Evolutionary conservation across 1,139 yeast species (phyloP), one percentile per base, ranked within the genome.

Genomic region (Scheffersomyces stambukii): DNA sequence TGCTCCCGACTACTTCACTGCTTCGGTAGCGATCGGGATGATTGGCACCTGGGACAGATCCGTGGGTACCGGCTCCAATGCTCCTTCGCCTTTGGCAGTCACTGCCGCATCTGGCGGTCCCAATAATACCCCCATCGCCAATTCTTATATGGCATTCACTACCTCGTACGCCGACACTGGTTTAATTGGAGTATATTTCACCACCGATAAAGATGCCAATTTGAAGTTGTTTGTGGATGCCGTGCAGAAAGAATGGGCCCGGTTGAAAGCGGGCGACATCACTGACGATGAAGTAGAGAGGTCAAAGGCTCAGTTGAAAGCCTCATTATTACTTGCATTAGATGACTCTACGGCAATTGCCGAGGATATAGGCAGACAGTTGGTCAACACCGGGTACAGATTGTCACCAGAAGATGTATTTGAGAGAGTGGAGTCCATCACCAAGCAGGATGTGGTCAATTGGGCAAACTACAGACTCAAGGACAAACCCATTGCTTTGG

Each of bases 41-140:
- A 81, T 91, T 27, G 98, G 98, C 24, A 85, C 89, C 49, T 91
- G 97, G 97, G 98, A 91, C 57, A 78, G 98, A 51, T 81, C 96
- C 7, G 64, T 82, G 38, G 96, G 96, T 21, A 61, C 77, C 13
- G 85, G 84, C 7, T 70, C 80, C 6, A 75, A 77, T 42, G 72
- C 84, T 1, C 84, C 88, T 1, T 77, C 88, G 0, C 85, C 91
- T 5, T 71, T 91, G 36, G 86, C 94, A 2, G 71, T 80, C 13
- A 79, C 80, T 17, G 80, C 89, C 11, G 81, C 85, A 22, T 75
- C 83, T 39, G 75, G 81, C 30, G 77, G 76, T 8, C 58, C 64
- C 1, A 50, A 54, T 6, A 60, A 63, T 19, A 46, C 57, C 6
- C 81, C 84, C 6, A 66, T 88, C 37, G 96, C 96, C 30, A 91